Percentiles rank a stretch among this genome's conserved stretches.
Evolutionary conservation across 495 filamentous ascomycete species (phyloP).

Genomic region (Penicillium lagena): DNA sequence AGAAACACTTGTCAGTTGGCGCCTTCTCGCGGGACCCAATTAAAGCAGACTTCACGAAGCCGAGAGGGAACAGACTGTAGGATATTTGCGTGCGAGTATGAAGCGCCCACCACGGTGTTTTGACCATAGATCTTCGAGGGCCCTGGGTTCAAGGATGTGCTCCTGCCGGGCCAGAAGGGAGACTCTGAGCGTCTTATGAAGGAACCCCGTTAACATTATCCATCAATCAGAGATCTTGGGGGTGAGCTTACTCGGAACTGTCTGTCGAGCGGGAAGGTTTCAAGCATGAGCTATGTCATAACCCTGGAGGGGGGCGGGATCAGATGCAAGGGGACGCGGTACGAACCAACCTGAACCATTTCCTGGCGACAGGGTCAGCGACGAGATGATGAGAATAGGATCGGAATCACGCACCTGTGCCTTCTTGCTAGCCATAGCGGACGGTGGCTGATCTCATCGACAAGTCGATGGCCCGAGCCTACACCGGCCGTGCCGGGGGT

Average conservation of each 20-base stretch:
- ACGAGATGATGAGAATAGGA: background rate
- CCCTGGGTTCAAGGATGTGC: slow-evolving; percentile 30
- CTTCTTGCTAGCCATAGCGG: slow-evolving; percentile 55
- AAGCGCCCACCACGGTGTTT: slow-evolving; percentile 82
- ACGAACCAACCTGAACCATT: slow-evolving; percentile 99
- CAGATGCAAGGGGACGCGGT: slow-evolving; percentile 22
- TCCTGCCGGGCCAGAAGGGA: slow-evolving; percentile 80
- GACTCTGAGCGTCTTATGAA: slow-evolving; percentile 59
- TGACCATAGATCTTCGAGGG: slow-evolving; percentile 52
- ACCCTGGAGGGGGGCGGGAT: background rate
- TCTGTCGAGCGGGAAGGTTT: slow-evolving; percentile 20
- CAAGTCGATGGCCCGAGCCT: slow-evolving; percentile 1
- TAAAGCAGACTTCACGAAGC: background rate
- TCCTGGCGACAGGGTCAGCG: slow-evolving; percentile 52
- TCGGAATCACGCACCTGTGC: slow-evolving; percentile 50
- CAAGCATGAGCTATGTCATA: slow-evolving; percentile 18
- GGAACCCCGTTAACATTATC: background rate
- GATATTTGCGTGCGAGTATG: slow-evolving; percentile 94
- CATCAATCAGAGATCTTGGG: background rate
- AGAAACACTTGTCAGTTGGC: slow-evolving; percentile 12
- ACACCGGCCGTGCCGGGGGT: no score
- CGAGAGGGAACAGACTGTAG: slow-evolving; percentile 65
- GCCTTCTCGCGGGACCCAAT: background rate
- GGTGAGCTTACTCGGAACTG: slow-evolving; percentile 44
- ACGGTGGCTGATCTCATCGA: slow-evolving; percentile 13